A percentile compares a stretch with the other conserved stretches of the same genome.
phyloP scores from a whole-genome alignment of 768 basidiomycete genomes.

The Hericium coralloides region DNA sequence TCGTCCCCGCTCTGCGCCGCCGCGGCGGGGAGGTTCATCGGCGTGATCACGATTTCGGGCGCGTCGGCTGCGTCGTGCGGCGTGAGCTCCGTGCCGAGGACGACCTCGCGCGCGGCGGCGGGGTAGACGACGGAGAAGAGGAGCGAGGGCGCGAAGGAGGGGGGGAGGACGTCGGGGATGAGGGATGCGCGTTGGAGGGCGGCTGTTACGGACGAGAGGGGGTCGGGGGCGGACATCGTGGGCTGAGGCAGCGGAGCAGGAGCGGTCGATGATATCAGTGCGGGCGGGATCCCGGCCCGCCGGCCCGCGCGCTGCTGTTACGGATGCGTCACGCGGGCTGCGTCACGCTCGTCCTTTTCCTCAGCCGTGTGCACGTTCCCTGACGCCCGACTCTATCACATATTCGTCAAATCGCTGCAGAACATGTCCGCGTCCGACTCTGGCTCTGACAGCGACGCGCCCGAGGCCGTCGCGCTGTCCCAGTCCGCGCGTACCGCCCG shows the following conservation, averaged over 20 bases:
- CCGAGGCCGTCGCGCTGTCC: constrained; percentile 11
- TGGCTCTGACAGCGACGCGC: constrained; percentile 10
- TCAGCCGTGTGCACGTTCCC: too few species aligned
- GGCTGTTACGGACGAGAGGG: constrained; percentile 24
- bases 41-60: constrained; percentile 38
- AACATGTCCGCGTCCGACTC: not conserved
- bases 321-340: too few species aligned
- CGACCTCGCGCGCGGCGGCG: constrained; percentile 25
- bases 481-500: constrained; percentile 8
- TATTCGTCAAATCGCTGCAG: too few species aligned
- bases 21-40: constrained; percentile 26
- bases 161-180: constrained; percentile 39
- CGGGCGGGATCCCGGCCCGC: not conserved
- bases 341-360: too few species aligned
- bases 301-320: too few species aligned
- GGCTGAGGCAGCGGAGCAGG: not conserved
- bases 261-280: not conserved
- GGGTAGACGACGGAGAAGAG: constrained; percentile 39
- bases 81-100: constrained; percentile 30
- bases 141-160: constrained; percentile 23
- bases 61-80: constrained; percentile 36
- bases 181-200: constrained; percentile 30
- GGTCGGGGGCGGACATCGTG: constrained; percentile 17
- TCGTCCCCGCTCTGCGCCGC: constrained; percentile 12
- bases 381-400: too few species aligned